phyloP scores from a whole-genome alignment of 345 rosid species.

The Acer campestre region DNA sequence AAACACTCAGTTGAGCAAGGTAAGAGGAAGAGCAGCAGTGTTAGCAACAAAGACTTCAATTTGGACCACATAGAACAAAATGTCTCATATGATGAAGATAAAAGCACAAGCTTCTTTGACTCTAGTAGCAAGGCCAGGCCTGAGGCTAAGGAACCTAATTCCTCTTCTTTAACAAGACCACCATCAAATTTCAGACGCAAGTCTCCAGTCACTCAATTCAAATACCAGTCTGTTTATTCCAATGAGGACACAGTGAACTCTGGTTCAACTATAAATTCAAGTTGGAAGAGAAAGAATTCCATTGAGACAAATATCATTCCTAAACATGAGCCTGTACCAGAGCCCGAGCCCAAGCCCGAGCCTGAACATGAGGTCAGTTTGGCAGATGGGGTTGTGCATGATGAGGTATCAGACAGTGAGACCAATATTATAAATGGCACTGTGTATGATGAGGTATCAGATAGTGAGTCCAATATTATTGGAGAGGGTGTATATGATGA shows the following conservation, averaged over 20 bases:
- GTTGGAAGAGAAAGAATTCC: constrained; percentile 39
- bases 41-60: constrained; percentile 32
- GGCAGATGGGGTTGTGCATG: constrained; percentile 26
- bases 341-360: constrained; percentile 32
- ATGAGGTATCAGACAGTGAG: constrained; percentile 32
- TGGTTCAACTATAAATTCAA: constrained; percentile 28
- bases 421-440: constrained; percentile 31
- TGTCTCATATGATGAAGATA: constrained; percentile 38
- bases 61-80: constrained; percentile 35
- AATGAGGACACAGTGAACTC: constrained; percentile 44
- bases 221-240: constrained; percentile 51
- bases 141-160: constrained; percentile 32
- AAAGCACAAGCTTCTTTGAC: constrained; percentile 32
- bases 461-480: constrained; percentile 23
- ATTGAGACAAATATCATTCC: constrained; percentile 38
- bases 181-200: constrained; percentile 73
- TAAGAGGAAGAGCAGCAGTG: constrained; percentile 43
- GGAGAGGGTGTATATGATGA: constrained; percentile 33
- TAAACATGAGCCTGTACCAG: constrained; percentile 33
- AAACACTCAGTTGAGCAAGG: constrained; percentile 75
- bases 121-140: constrained; percentile 25
- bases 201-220: constrained; percentile 67
- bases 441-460: constrained; percentile 27
- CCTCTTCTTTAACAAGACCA: constrained; percentile 61
- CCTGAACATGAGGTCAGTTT: constrained; percentile 35